These are phyloP conservation scores for Brassica balearica DNA, from an alignment of 441 rosid genomes.

Conservation along the genomic window DNA sequence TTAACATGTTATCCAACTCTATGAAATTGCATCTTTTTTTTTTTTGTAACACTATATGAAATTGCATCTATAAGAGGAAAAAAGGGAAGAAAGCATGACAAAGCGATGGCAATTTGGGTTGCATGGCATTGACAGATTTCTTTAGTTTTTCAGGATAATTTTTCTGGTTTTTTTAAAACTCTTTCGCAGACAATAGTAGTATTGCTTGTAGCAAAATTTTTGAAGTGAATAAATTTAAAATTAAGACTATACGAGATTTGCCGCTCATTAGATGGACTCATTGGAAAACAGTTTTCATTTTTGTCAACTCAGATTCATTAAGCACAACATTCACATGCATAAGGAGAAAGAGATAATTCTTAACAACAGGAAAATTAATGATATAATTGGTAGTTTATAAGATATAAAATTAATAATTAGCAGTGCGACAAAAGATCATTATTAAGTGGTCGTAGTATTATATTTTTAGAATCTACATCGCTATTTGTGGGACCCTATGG, in stretches of 20 bases:
- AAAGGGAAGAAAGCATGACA: no score
- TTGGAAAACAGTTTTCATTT: not conserved
- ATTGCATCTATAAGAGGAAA: no score
- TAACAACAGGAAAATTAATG: conserved; percentile 14
- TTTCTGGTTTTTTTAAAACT: no score
- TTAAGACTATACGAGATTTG: not conserved
- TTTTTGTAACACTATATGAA: no score
- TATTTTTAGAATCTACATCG: conserved; percentile 31
- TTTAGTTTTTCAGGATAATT: no score
- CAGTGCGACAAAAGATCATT: conserved; percentile 9
- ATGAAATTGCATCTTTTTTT: no score
- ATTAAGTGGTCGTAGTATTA: conserved; percentile 9
- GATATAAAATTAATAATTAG: not conserved
- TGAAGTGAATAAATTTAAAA: no score
- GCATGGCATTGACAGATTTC: no score
- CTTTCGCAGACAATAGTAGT: no score
- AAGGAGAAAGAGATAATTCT: conserved; percentile 11
- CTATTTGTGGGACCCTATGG: conserved; percentile 30
- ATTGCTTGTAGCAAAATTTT: no score
- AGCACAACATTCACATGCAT: not conserved
- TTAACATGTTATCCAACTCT: not conserved
- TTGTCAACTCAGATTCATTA: not conserved
- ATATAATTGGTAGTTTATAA: not conserved
- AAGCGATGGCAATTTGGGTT: no score
- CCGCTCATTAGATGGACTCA: not conserved